A percentile compares a stretch with the other conserved stretches of the same genome.
Evolutionary conservation across 2,329 filamentous ascomycete species (phyloP).

Genomic region (Fusarium oligoseptatum): DNA sequence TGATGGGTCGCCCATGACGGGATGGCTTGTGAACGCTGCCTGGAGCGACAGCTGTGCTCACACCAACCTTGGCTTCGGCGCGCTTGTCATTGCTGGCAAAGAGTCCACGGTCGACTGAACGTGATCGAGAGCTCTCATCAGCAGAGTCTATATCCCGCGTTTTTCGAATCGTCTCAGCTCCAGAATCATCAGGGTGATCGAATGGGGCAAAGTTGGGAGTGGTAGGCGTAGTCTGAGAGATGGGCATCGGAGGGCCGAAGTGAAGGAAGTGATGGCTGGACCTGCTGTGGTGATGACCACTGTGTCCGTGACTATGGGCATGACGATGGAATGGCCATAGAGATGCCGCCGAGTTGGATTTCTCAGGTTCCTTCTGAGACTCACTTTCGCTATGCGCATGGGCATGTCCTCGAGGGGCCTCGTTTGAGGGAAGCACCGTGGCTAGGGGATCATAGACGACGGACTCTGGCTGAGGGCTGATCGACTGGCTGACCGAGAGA

Average conservation of each 20-base stretch:
- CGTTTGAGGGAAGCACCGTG: conserved; percentile 52
- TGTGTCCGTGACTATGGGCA: conserved; percentile 53
- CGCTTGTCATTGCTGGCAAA: conserved; percentile 74
- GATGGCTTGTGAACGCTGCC: conserved; percentile 66
- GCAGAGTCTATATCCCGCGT: conserved; percentile 55
- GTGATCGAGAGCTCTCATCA: conserved; percentile 67
- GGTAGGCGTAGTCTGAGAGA: conserved; percentile 48
- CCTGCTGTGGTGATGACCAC: conserved; percentile 54
- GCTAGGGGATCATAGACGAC: conserved; percentile 57
- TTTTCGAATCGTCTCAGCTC: conserved; percentile 51
- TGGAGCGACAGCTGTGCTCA: conserved; percentile 72
- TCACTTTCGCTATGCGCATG: conserved; percentile 48
- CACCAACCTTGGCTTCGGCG: conserved; percentile 71
- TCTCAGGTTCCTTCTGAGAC: conserved; percentile 39
- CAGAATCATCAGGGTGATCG: conserved; percentile 60
- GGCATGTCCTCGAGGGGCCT: conserved; percentile 41
- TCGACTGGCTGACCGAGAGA: conserved; percentile 44
- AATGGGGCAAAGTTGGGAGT: conserved; percentile 54
- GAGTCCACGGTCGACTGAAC: conserved; percentile 73
- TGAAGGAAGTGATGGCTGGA: conserved; percentile 55
- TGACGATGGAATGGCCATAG: conserved; percentile 56
- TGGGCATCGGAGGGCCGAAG: conserved; percentile 47
- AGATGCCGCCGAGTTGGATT: conserved; percentile 43
- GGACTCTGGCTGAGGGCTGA: conserved; percentile 42
- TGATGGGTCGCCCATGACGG: conserved; percentile 61